phyloP scores from a whole-genome alignment of 2,329 filamentous ascomycete species.

The Monilinia fructicola region DNA sequence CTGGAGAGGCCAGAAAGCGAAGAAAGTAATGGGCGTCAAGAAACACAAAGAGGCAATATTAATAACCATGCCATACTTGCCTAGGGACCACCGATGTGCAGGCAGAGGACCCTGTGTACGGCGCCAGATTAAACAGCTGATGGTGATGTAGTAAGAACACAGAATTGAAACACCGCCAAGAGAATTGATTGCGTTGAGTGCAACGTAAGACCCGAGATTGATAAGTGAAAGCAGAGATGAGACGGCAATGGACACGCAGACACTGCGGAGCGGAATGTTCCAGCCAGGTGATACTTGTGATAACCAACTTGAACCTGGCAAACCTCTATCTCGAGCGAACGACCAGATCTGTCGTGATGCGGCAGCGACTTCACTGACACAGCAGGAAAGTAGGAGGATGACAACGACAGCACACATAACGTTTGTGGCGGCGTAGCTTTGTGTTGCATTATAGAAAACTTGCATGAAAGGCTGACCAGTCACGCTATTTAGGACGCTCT shows the following conservation, averaged over 20 bases:
- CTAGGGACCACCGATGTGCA: conserved; percentile 45
- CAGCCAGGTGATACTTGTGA: conserved; percentile 37
- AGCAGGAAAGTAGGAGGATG: conserved; percentile 42
- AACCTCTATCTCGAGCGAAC: conserved; percentile 46
- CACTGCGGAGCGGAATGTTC: conserved; percentile 28
- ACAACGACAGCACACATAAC: conserved; percentile 48
- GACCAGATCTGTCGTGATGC: conserved; percentile 44
- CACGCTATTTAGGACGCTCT: conserved; percentile 33
- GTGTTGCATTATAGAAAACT: conserved; percentile 35
- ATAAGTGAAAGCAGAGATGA: conserved; percentile 39
- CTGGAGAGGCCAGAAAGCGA: conserved; percentile 49
- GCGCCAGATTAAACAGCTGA: conserved; percentile 41
- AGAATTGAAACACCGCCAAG: conserved; percentile 50
- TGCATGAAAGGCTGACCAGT: conserved; percentile 42
- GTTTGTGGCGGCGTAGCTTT: conserved; percentile 44
- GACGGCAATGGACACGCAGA: conserved; percentile 27
- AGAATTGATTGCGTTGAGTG: conserved; percentile 53
- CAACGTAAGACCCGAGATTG: conserved; percentile 51
- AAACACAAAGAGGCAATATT: conserved; percentile 47
- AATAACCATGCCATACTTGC: conserved; percentile 43
- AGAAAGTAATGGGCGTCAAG: conserved; percentile 43
- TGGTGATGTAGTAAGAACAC: conserved; percentile 51
- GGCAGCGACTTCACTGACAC: conserved; percentile 41
- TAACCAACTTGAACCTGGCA: conserved; percentile 44
- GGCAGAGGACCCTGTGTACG: conserved; percentile 45